Conservation (phyloP, 192 early-diverging fungal species). For the Gryganskiella cystojenkinii region DNA sequence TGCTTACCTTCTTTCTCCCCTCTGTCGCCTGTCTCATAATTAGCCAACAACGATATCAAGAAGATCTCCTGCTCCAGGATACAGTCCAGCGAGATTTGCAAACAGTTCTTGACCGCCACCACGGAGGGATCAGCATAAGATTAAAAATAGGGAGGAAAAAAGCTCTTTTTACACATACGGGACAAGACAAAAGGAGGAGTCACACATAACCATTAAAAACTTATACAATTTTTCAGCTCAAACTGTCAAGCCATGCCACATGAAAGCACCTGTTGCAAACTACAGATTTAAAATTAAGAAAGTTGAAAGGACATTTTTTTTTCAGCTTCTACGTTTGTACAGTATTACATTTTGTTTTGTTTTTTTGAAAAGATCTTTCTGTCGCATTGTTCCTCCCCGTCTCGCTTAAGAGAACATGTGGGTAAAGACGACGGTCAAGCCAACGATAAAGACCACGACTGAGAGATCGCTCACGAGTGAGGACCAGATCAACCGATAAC, state of each 20-base stretch:
- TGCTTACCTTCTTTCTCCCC: background rate
- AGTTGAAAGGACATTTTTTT: no score
- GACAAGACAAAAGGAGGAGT: background rate
- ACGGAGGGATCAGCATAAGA: slow-evolving; percentile 23
- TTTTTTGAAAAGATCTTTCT: no score
- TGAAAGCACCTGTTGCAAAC: no score
- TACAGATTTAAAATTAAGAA: no score
- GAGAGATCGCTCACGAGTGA: slow-evolving; percentile 63
- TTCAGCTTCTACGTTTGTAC: no score
- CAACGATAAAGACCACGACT: slow-evolving; percentile 61
- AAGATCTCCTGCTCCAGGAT: slow-evolving; percentile 53
- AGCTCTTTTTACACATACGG: no score
- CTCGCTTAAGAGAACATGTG: slow-evolving; percentile 51
- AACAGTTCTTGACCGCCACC: slow-evolving; percentile 47
- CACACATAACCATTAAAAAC: no score
- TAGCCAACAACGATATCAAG: slow-evolving; percentile 52
- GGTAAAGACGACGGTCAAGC: slow-evolving; percentile 39
- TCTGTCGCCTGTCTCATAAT: background rate
- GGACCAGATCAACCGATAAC: slow-evolving; percentile 65
- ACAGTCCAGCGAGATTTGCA: slow-evolving; percentile 51
- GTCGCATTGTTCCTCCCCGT: no score
- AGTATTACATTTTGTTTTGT: no score
- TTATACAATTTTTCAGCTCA: no score
- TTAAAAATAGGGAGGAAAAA: background rate
- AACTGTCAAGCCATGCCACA: no score